These are phyloP conservation scores for Exophiala bonariae DNA, from an alignment of 2,329 filamentous ascomycete species.

Conservation along the genomic window DNA sequence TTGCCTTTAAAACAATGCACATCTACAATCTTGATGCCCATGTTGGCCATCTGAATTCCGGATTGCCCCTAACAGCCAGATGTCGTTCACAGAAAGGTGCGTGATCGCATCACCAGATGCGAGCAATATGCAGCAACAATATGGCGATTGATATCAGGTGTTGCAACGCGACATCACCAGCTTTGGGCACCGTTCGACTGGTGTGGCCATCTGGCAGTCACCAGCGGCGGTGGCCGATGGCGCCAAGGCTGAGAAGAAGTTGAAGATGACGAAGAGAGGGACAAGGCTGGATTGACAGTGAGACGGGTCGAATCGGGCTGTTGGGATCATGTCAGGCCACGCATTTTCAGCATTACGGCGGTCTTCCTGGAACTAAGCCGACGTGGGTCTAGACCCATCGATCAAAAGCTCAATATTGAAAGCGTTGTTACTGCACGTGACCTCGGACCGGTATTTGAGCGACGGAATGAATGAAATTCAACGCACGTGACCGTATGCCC, in stretches of 20 bases:
- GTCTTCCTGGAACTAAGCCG: conserved; percentile 9
- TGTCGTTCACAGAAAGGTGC: no score
- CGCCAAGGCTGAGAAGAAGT: conserved; percentile 1
- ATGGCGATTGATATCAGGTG: conserved; percentile 6
- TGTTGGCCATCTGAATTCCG: no score
- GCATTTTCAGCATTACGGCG: no score
- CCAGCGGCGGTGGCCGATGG: conserved; percentile 10
- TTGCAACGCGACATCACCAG: conserved; percentile 17
- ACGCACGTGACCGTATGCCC: neutral
- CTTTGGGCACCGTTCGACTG: conserved; percentile 2
- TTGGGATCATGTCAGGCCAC: neutral
- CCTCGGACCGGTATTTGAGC: neutral
- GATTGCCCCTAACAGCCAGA: no score
- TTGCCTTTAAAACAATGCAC: conserved; percentile 8
- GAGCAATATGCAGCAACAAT: conserved; percentile 6
- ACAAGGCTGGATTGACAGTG: neutral
- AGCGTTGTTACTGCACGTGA: conserved; percentile 12
- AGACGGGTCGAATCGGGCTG: neutral
- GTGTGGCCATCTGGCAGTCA: no score
- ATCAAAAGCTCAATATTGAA: conserved; percentile 4
- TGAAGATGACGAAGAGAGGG: neutral
- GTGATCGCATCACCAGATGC: conserved; percentile 10
- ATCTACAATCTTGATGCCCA: no score
- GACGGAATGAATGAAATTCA: conserved; percentile 1
- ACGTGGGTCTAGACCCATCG: conserved; percentile 9